Conservation (phyloP, 306 rosid genomes). For the Medicago lupulina region DNA sequence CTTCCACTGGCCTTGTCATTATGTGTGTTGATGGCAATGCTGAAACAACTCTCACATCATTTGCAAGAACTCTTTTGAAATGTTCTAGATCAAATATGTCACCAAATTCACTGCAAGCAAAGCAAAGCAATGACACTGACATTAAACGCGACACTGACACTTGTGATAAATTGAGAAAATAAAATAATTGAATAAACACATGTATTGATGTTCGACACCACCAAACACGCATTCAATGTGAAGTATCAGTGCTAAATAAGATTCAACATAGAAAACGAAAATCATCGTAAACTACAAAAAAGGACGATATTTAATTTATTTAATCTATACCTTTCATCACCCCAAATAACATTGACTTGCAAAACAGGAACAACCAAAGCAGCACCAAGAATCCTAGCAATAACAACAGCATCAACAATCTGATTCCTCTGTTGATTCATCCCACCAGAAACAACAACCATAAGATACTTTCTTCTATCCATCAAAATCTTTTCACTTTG, state of each 20-base stretch:
- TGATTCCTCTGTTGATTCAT: constrained; percentile 98
- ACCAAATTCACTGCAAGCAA: constrained; percentile 80
- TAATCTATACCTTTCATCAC: constrained; percentile 80
- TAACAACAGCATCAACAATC: constrained; percentile 96
- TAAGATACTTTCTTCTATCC: constrained; percentile 67
- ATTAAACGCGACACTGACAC: too few species aligned
- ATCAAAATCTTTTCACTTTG: constrained; percentile 55
- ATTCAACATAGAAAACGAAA: neutral
- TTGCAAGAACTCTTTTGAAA: constrained; percentile 77
- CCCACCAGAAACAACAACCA: constrained; percentile 98
- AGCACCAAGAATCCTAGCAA: constrained; percentile 98
- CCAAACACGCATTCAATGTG: neutral
- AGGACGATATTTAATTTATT: neutral
- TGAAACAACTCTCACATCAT: constrained; percentile 83
- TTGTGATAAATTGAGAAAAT: too few species aligned
- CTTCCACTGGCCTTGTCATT: constrained; percentile 81
- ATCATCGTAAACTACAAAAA: neutral
- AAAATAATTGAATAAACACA: neutral
- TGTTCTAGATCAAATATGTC: constrained; percentile 95
- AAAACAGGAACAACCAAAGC: constrained; percentile 90
- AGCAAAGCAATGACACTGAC: constrained; percentile 31
- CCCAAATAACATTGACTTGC: constrained; percentile 98
- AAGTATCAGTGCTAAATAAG: neutral
- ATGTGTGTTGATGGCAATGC: constrained; percentile 91
- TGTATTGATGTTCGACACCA: neutral